Base-by-base conservation (phyloP, 2,329 filamentous ascomycete species). In the Emericellopsis atlantica region DNA sequence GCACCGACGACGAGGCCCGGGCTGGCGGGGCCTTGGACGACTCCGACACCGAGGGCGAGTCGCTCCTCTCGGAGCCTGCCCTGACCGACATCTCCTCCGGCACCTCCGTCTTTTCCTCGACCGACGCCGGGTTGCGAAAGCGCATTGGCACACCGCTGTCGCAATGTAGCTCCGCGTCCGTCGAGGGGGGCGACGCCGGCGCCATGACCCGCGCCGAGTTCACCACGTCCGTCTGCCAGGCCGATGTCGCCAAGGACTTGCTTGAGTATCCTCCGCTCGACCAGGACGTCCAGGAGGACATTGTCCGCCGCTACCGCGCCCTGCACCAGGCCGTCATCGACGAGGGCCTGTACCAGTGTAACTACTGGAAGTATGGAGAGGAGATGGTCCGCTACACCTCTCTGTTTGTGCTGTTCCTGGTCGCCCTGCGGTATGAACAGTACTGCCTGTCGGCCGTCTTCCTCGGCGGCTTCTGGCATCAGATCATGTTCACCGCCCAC, bases 401-500 rank as follows among this genome's bases (percentile, higher is more conserved):
- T 0, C 54, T 81, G 6, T 79, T 81, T 43, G 49, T 45, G 0
- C 42, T 54, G 1, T 79, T 75, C 50, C 42, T 68, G 9, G 51
- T 61, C 15, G 49, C 65, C 2, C 57, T 81, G 2, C 56, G 57
- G 43, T 52, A 56, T 26, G 61, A 63, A 32, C 80, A 74, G 72
- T 80, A 76, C 53, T 53, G 72, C 40, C 65, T 68, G 2, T 78
- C 74, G 4, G 72, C 74, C 31, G 46, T 70, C 15, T 76, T 72
- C 46, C 55, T 81, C n/a, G 78, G 77, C 4, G 42, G 75, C 12
- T 79, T 80, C 53, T 81, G 76, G 73, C 76, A 81, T 50, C 77
- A 81, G 60, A 72, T 81, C 59, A 79, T 81, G 72, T 82, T 81
- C 55, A 70, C 71, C 0, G 77, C 76, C 4, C 77, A 82, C 51